Base-by-base conservation (phyloP, 257 asterid species). In the Nicotiana tabacum region DNA sequence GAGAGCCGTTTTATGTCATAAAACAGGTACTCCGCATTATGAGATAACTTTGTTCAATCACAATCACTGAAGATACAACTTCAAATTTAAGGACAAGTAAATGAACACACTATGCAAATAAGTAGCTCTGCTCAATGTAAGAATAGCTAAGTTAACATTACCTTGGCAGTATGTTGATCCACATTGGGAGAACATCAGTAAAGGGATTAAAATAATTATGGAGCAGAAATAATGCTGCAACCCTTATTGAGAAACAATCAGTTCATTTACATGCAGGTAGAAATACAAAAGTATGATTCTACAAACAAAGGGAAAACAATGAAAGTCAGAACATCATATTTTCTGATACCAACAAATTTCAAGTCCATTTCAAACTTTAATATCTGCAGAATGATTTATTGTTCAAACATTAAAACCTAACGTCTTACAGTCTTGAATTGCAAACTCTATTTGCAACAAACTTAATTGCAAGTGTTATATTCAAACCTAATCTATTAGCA, bases 1-100 rank as follows among this genome's bases (percentile, higher is more conserved):
- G 93, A 78, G 97, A 95, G 76, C 97, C 91, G 6, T 94, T 95
- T 90, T 95, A 90, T 82, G 89, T 94, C 82, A 89, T 92, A 90
- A 94, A 91, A 89, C 91, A 88, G 93, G 98, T 91, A 83, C 67
- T 4, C 4, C 48, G n/a, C 46, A 11, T 33, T 24, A 66, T 35
- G 35, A 57, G 21, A 21, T 24, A 18, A n/a, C 16, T 17, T 27
- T 43, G 8, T 64, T 7, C 4, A 74, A 48, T 21, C 60, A 53
- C 6, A 62, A 21, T 21, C 10, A n/a, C 12, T 70, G 78, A 70
- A 70, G 5, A 70, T 69, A n/a, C 18, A n/a, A n/a, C 43, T 39
- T n/a, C n/a, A 69, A 37, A 70, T 21, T 21, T 21, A 21, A 72
- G 24, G 21, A 13, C 21, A 43, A n/a, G 5, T 39, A 72, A 46